phyloP scores from a whole-genome alignment of 371 early-diverging fungal genomes.

The Lichtheimia hyalospora region DNA sequence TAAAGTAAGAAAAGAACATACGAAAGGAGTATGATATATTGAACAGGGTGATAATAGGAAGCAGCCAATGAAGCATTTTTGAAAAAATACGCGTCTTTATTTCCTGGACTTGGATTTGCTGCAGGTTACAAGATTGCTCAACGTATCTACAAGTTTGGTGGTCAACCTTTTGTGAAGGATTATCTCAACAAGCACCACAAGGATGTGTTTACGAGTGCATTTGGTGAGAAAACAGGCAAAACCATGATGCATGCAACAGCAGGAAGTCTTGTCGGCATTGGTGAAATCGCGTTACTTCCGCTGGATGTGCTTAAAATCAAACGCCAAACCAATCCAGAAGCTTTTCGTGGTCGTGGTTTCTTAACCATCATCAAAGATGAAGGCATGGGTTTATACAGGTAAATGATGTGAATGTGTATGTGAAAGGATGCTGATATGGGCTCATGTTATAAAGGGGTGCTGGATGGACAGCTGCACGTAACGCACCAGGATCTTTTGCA shows the following conservation, averaged over 20 bases:
- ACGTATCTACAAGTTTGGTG: slow-evolving; percentile 97
- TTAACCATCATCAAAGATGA: slow-evolving; percentile 83
- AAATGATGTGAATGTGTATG: slow-evolving; percentile 8
- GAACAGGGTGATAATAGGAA: slow-evolving; percentile 56
- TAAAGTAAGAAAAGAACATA: slow-evolving; percentile 48
- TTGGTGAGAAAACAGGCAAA: slow-evolving; percentile 94
- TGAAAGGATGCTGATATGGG: not conserved
- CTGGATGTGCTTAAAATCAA: slow-evolving; percentile 97
- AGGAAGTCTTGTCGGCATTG: slow-evolving; percentile 94
- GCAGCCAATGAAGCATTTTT: slow-evolving; percentile 71
- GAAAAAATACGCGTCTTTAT: slow-evolving; percentile 86
- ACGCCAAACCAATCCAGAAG: slow-evolving; percentile 91
- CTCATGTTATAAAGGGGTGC: slow-evolving; percentile 70
- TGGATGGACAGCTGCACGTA: slow-evolving; percentile 96
- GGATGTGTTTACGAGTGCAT: slow-evolving; percentile 65
- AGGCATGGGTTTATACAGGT: slow-evolving; percentile 90
- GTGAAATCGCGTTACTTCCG: slow-evolving; percentile 94
- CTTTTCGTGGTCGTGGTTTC: slow-evolving; percentile 84
- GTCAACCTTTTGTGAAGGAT: slow-evolving; percentile 95
- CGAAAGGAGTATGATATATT: not conserved
- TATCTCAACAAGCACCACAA: slow-evolving; percentile 83
- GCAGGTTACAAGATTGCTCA: slow-evolving; percentile 95
- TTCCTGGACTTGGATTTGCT: slow-evolving; percentile 98
- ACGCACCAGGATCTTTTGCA: slow-evolving; percentile 97
- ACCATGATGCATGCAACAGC: slow-evolving; percentile 99